Base-by-base conservation (phyloP, 139 green algal species). In the Pseudopediastrum boryanum region DNA sequence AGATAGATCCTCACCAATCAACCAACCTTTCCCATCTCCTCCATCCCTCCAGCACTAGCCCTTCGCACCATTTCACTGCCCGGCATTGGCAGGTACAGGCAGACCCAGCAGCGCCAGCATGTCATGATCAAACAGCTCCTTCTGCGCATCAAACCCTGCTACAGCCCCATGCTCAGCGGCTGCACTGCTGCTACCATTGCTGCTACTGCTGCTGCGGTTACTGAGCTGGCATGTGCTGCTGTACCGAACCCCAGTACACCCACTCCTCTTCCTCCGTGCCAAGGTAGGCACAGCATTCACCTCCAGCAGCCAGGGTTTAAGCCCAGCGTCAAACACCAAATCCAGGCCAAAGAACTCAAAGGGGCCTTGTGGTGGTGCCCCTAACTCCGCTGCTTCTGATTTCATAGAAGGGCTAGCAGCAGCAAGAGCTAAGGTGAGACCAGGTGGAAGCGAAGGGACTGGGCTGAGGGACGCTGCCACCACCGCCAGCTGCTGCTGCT, bases 251-350 rank as follows among this genome's bases (percentile, higher is more conserved):
- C 56, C 23, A 41, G n/a, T 42, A 61, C 78, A 84, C 5, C 33
- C n/a, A 12, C 59, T 21, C 36, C 62, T 52, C 50, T 76, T 73
- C 25, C 79, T 73, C 12, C 86, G 66, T 0, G 89, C 88, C 76
- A 96, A 67, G 46, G 85, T 93, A 42, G 92, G 92, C 23, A 90
- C 41, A 1, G 79, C 82, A 73, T 96, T 96, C 16, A 95, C 64
- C 67, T 96, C 92, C 62, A 96, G 48, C 51, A 96, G 79, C 76
- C 84, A 92, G 10, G 92, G 88, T 41, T 81, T 41, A 13, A 91
- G 65, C 33, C 81, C 59, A 25, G 78, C 41, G 77, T 95, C 90
- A 36, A 96, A 42, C 63, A 96, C 52, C 62, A 95, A 93, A 75
- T 96, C 92, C 0, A 93, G 21, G 0, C 92, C 92, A 46, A 95